Percentiles rank a stretch among this genome's conserved stretches.
These are phyloP conservation scores for Medicago ruthenica DNA, from an alignment of 306 rosid species.

Conservation along the genomic window DNA sequence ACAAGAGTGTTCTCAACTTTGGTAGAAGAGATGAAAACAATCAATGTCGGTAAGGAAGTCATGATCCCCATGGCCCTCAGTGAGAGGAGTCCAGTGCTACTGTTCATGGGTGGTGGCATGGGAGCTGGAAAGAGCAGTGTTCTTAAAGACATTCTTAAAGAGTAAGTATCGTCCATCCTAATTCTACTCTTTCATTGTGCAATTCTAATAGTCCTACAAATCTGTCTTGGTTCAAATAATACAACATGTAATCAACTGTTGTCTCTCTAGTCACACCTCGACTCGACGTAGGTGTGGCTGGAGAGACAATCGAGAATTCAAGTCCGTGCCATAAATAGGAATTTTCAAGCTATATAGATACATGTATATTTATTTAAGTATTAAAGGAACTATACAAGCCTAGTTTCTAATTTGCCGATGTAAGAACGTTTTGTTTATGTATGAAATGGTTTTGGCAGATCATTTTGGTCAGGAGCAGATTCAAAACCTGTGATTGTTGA, in stretches of 20 bases:
- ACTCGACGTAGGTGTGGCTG: neutral
- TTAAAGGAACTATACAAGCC: neutral
- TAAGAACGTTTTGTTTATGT: conserved; percentile 1
- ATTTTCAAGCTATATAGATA: too few relatives aligned
- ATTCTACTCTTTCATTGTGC: conserved; percentile 3
- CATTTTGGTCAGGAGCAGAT: conserved; percentile 73
- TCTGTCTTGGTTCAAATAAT: too few relatives aligned
- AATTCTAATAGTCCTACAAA: neutral
- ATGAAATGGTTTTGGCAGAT: conserved; percentile 51
- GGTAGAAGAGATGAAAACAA: conserved; percentile 82
- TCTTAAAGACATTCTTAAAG: conserved; percentile 79
- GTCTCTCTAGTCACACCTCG: neutral
- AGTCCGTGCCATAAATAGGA: neutral
- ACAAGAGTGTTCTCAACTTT: conserved; percentile 70
- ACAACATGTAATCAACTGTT: neutral
- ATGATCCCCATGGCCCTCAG: conserved; percentile 57
- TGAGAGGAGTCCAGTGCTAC: conserved; percentile 80
- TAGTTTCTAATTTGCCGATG: neutral
- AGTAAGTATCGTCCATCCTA: conserved; percentile 43
- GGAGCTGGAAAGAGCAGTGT: conserved; percentile 97
- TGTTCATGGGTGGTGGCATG: conserved; percentile 98
- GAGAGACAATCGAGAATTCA: neutral
- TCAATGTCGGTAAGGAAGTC: conserved; percentile 52
- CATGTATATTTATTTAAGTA: neutral
- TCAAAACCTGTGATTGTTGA: conserved; percentile 55